These are phyloP conservation scores for Ramaria sp. DNA, from an alignment of 768 basidiomycete species.

Conservation along the genomic window DNA sequence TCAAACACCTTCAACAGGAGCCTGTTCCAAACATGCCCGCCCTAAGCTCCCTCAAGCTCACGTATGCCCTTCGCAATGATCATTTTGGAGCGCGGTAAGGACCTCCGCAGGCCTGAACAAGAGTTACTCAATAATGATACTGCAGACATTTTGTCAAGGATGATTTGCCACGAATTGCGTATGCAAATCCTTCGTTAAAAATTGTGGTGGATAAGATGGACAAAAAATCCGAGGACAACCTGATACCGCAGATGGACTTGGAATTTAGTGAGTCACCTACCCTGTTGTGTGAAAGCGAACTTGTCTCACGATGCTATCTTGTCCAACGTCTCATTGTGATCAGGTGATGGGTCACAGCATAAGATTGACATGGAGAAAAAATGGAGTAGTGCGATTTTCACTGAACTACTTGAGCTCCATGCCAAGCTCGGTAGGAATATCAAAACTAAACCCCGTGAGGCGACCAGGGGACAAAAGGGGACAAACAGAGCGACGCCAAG, in stretches of 20 bases:
- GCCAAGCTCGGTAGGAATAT: conserved; percentile 35
- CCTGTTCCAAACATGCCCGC: conserved; percentile 41
- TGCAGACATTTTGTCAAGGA: conserved; percentile 70
- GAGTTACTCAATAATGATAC: background rate
- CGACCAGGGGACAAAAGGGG: background rate
- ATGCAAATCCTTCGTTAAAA: conserved; percentile 56
- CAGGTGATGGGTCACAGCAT: conserved; percentile 28
- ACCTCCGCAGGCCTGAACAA: background rate
- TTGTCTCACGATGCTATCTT: background rate
- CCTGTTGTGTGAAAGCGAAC: background rate
- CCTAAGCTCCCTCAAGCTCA: conserved; percentile 44
- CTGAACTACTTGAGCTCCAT: conserved; percentile 65
- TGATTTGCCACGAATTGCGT: conserved; percentile 68
- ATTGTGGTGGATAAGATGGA: conserved; percentile 46
- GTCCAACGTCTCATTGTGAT: no score
- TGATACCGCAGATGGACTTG: conserved; percentile 51
- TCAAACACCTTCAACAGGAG: conserved; percentile 37
- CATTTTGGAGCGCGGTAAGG: conserved; percentile 67
- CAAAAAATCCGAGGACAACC: conserved; percentile 43
- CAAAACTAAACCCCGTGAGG: background rate
- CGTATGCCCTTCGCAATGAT: conserved; percentile 51
- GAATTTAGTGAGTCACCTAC: conserved; percentile 45
- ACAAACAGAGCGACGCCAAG: background rate
- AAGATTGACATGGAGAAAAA: conserved; percentile 52
- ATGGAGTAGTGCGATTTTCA: conserved; percentile 56